Base-by-base conservation (phyloP, 2,329 filamentous ascomycete species). In the Sphaerulina vaccinii region DNA sequence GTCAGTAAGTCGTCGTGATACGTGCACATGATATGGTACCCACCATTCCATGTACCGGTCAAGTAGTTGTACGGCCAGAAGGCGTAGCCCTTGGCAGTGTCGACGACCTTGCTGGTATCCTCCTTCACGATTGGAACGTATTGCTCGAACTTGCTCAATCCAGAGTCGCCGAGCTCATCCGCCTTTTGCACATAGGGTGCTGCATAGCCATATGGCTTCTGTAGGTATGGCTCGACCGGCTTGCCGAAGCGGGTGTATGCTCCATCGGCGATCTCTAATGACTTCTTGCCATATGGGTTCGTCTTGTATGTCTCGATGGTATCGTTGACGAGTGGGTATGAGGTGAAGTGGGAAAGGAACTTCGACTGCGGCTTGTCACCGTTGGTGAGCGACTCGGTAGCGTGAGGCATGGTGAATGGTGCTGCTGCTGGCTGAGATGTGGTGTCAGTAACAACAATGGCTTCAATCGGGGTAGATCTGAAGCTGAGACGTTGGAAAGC, bases 291-390 rank as follows among this genome's bases (percentile, higher is more conserved):
- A 68, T 88, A 86, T 44, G 88, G 85, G 74, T 92, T 89, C 67
- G 81, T 77, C 73, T 90, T 88, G 80, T 95, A 86, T 67, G 83
- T 84, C 55, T 82, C 76, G 72, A 96, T 83, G 65, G 84, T 77
- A 71, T 95, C 90, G 67, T 82, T 83, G 68, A 96, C 81, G 60
- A 95, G 73, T 35, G 92, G 92, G 73, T 95, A 96, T 60, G 85
- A 86, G 63, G 84, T 79, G 58, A 96, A 79, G 69, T 96, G 91
- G 33, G 56, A 62, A 52, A 67, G 46, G 60, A 78, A 79, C 55
- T 78, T 70, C 63, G 77, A 74, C 63, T 76, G 65, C 56, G 70
- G 62, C 68, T 72, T 70, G 57, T 76, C 74, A 66, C 76, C 76
- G 68, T 81, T 80, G 63, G 76, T 72, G 51, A 71, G 64, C 50